phyloP scores from a whole-genome alignment of 1,284 basidiomycete species.

The Boletus semigastroideus region DNA sequence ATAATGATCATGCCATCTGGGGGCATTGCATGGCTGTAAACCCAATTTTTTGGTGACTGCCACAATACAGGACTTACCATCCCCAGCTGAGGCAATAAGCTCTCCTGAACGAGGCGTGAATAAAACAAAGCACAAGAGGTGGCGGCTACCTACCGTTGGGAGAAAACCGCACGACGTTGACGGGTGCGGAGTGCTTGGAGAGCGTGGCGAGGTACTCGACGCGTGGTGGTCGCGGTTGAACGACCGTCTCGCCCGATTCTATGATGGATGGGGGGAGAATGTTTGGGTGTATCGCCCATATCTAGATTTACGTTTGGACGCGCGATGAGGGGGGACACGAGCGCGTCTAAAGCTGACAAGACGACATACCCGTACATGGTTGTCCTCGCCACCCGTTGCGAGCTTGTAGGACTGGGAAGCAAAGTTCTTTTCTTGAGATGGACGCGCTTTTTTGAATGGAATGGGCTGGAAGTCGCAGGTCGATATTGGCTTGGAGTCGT shows the following conservation, averaged over 20 bases:
- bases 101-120: slow-evolving; percentile 56
- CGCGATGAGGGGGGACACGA: slow-evolving; percentile 9
- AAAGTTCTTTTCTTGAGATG: slow-evolving; percentile 57
- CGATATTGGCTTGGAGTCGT: slow-evolving; percentile 92
- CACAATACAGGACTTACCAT: slow-evolving; percentile 60
- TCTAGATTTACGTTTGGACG: slow-evolving; percentile 41
- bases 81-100: slow-evolving; percentile 89
- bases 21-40: slow-evolving; percentile 11
- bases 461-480: slow-evolving; percentile 91
- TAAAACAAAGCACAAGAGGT: not conserved
- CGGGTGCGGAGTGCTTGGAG: slow-evolving; percentile 89
- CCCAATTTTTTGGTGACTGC: not conserved
- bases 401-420: slow-evolving; percentile 78
- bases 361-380: slow-evolving; percentile 85
- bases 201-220: slow-evolving; percentile 96
- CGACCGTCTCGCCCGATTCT: slow-evolving; percentile 45
- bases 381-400: slow-evolving; percentile 96
- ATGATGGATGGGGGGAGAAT: slow-evolving; percentile 69
- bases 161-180: slow-evolving; percentile 96
- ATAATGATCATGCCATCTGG: slow-evolving; percentile 96
- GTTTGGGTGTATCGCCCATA: slow-evolving; percentile 95
- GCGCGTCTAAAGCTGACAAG: slow-evolving; percentile 10
- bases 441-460: slow-evolving; percentile 74
- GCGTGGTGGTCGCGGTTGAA: slow-evolving; percentile 70
- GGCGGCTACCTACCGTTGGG: slow-evolving; percentile 72